Evolutionary conservation across 352 stramenopile species (phyloP), one percentile per base, ranked within the genome.

Genomic region (Globisporangium perplexum): DNA sequence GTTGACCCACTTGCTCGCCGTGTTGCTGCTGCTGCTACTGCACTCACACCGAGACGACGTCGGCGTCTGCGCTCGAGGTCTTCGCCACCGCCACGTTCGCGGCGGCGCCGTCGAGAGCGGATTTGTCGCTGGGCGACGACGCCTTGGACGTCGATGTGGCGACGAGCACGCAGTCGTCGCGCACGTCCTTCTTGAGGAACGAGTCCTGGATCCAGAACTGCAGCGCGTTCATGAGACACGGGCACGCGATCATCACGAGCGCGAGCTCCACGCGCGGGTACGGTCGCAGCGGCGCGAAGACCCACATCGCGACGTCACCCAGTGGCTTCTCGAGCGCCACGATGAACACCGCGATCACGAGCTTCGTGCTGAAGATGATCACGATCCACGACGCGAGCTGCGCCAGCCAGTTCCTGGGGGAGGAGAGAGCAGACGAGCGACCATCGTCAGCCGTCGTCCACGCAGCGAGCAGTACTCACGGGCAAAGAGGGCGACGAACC

Each of bases 151-250:
- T 61, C 36, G 44, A 46, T 15, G 70, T 44, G 20, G 47, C 59
- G 38, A 86, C 66, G 30, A 82, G 59, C 44, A 77, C 65, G 57
- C 72, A 82, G 54, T 86, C 76, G 47, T 85, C 68, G 10, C 69
- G 69, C 10, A 86, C 65, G 44, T 91, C 80, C 56, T 94, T 92
- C 59, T 94, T 96, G 49, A 96, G 75, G 63, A 93, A 96, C 66
- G 73, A 93, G 71, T 96, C 86, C 63, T 96, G 86, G 33, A 96
- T 68, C 83, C 83, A 96, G 56, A 94, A 96, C 55, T 96, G 86
- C 45, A 94, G 50, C 17, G 77, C 84, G 62, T 96, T 96, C 83
- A 96, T 94, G 20, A 94, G 52, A 54, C 79, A 90, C 42, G 86
- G 86, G 62, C 86, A 96, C 7, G 75, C 80, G 50, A 96, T 90